phyloP scores from a whole-genome alignment of 305 asterid species.

The Salvia sclarea region DNA sequence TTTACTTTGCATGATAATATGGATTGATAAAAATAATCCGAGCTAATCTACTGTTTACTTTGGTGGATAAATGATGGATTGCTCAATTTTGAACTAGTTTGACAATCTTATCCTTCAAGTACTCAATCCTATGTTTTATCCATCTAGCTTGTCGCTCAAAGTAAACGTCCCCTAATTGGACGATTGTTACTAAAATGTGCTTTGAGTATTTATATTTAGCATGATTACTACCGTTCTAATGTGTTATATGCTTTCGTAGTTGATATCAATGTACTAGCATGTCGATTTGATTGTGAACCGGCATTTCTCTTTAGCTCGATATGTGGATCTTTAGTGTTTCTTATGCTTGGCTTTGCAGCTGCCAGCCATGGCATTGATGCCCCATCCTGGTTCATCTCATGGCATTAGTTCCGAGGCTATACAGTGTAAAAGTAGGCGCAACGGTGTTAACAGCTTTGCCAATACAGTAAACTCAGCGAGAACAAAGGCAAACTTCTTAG shows the following conservation, averaged over 20 bases:
- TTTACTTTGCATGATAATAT: too few relatives aligned
- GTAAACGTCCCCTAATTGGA: too few relatives aligned
- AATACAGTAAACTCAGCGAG: conserved; percentile 40
- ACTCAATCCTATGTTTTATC: too few relatives aligned
- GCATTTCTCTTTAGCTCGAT: not conserved
- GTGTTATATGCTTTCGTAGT: not conserved
- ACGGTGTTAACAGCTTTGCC: conserved; percentile 32
- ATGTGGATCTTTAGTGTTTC: conserved; percentile 4
- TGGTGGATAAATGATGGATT: too few relatives aligned
- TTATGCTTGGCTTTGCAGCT: conserved; percentile 42
- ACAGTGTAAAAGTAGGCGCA: conserved; percentile 42
- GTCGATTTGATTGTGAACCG: not conserved
- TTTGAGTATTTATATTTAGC: not conserved
- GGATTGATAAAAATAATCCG: too few relatives aligned
- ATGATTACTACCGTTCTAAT: not conserved
- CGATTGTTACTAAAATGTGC: not conserved
- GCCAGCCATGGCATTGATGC: conserved; percentile 64
- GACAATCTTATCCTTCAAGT: too few relatives aligned
- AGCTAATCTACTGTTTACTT: too few relatives aligned
- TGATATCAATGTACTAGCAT: not conserved
- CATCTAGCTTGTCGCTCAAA: too few relatives aligned
- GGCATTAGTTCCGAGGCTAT: conserved; percentile 44
- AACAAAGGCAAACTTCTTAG: conserved; percentile 44
- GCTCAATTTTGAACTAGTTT: too few relatives aligned
- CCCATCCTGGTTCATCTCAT: conserved; percentile 60